Evolutionary conservation across 2,329 filamentous ascomycete genomes (phyloP).

Genomic region (Aspergillus aculeatus): DNA sequence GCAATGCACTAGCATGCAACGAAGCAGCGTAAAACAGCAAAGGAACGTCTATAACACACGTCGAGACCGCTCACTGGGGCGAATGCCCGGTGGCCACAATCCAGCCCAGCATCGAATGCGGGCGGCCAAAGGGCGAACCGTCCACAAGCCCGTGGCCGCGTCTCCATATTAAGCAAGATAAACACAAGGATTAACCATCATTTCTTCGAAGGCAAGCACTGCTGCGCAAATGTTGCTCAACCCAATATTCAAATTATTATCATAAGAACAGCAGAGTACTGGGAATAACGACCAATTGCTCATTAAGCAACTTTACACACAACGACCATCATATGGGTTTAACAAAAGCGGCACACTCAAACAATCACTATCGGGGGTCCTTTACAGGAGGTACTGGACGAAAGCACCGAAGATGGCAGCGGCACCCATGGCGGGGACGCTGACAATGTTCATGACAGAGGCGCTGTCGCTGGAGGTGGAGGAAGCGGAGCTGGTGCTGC

Average conservation of each 20-base stretch:
- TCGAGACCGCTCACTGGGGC: conserved; percentile 14
- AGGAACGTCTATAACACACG: conserved; percentile 28
- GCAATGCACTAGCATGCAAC: conserved; percentile 14
- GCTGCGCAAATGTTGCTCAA: conserved; percentile 31
- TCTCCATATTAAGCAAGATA: not conserved
- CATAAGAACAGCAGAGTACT: conserved; percentile 38
- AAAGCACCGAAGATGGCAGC: conserved; percentile 47
- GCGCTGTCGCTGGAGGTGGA: conserved; percentile 38
- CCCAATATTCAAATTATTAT: conserved; percentile 42
- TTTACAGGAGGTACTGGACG: conserved; percentile 49
- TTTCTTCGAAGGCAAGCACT: conserved; percentile 25
- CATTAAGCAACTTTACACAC: conserved; percentile 39
- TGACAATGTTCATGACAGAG: conserved; percentile 36
- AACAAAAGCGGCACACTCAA: conserved; percentile 30
- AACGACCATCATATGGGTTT: conserved; percentile 27
- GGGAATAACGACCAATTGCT: conserved; percentile 33
- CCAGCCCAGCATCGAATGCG: conserved; percentile 10
- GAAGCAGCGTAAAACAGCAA: conserved; percentile 15
- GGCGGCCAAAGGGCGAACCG: not conserved
- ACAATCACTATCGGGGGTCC: conserved; percentile 28
- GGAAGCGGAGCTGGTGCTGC: conserved; percentile 25
- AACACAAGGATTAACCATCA: conserved; percentile 21
- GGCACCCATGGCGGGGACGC: conserved; percentile 41
- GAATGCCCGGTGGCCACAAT: conserved; percentile 13
- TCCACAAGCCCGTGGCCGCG: conserved; percentile 6